These are phyloP conservation scores for Saitozyma podzolica DNA, from an alignment of 768 basidiomycete species.

Conservation along the genomic window DNA sequence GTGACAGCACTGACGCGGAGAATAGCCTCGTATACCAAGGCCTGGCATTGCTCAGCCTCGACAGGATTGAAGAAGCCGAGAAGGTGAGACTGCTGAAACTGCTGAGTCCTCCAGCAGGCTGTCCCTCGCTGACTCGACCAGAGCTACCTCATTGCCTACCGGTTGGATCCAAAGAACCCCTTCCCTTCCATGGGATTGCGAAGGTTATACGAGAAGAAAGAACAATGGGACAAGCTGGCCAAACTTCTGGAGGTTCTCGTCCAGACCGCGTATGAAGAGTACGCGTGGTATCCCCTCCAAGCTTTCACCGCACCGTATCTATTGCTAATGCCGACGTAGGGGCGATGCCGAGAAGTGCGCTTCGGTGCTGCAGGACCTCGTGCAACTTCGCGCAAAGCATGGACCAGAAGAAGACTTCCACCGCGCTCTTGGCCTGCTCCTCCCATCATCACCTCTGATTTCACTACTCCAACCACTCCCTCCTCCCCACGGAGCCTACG, in stretches of 20 bases:
- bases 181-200: slow-evolving; percentile 61
- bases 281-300: background rate
- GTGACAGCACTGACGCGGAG: too few relatives aligned
- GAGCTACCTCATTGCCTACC: slow-evolving; percentile 77
- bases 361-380: slow-evolving; percentile 73
- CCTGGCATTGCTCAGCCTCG: slow-evolving; percentile 73
- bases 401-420: slow-evolving; percentile 72
- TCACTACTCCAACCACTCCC: slow-evolving; percentile 67
- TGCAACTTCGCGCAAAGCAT: slow-evolving; percentile 64
- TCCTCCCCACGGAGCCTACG: slow-evolving; percentile 57
- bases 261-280: slow-evolving; percentile 62
- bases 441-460: slow-evolving; percentile 72
- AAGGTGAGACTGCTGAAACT: slow-evolving; percentile 62
- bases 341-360: slow-evolving; percentile 76
- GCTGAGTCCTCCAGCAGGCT: background rate
- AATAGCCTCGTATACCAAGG: slow-evolving; percentile 81
- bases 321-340: slow-evolving; percentile 54
- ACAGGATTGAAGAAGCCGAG: slow-evolving; percentile 72
- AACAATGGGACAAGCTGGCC: slow-evolving; percentile 31
- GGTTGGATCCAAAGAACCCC: slow-evolving; percentile 65
- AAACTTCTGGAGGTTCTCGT: slow-evolving; percentile 60
- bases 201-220: slow-evolving; percentile 44
- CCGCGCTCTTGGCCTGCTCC: slow-evolving; percentile 65
- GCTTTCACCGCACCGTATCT: background rate
- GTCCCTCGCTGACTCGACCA: slow-evolving; percentile 45